phyloP scores from a whole-genome alignment of 331 rosid species.

The Quercus phellos region DNA sequence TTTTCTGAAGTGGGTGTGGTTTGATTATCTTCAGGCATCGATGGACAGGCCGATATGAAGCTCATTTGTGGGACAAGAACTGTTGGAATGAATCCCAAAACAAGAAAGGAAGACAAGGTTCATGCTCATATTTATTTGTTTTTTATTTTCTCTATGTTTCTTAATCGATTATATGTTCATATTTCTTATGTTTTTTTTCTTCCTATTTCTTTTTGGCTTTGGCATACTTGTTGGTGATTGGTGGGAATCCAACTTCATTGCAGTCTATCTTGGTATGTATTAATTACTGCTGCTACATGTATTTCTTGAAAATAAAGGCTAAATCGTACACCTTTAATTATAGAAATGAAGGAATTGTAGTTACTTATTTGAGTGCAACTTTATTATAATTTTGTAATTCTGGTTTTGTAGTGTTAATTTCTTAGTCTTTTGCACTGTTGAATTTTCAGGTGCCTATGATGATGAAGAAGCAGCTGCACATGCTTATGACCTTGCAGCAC shows the following conservation, averaged over 20 bases:
- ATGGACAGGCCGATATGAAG: conserved; percentile 93
- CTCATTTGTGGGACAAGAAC: conserved; percentile 97
- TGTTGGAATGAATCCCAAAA: conserved; percentile 87
- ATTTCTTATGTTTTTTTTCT: not conserved
- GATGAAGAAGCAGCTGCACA: conserved; percentile 46
- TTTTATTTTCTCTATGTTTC: not conserved
- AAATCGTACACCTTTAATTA: no score
- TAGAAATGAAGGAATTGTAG: no score
- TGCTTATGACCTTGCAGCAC: conserved; percentile 48
- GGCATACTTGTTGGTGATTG: not conserved
- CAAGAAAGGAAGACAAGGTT: conserved; percentile 98
- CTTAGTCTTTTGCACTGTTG: no score
- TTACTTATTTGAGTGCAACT: no score
- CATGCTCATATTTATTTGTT: not conserved
- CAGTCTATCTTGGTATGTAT: conserved; percentile 45
- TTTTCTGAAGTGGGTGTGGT: not conserved
- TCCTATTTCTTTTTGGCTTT: not conserved
- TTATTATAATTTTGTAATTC: not conserved
- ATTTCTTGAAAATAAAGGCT: no score
- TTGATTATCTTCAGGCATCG: conserved; percentile 56
- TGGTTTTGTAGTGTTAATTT: no score
- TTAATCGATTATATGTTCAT: not conserved
- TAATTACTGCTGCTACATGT: no score
- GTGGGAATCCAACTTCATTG: not conserved
- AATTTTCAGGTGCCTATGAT: conserved; percentile 35